Evolutionary conservation across 2,329 filamentous ascomycete species (phyloP).

Genomic region (Pyricularia sp.): DNA sequence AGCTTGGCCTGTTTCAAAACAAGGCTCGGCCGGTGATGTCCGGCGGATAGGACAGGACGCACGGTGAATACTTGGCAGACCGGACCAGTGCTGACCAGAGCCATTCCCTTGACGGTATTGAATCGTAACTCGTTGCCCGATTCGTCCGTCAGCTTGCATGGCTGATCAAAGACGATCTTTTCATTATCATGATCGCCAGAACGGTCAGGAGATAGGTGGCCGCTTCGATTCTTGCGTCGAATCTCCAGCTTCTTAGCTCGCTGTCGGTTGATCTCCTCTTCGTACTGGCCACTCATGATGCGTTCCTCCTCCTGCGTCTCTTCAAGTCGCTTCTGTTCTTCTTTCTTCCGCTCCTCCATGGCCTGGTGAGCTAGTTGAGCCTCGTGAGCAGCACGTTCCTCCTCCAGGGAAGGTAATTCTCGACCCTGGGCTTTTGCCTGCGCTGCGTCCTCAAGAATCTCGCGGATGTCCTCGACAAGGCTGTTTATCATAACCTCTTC

Average conservation of each 20-base stretch:
- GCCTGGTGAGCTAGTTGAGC: slow-evolving; percentile 56
- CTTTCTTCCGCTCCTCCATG: slow-evolving; percentile 42
- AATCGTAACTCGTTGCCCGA: slow-evolving; percentile 58
- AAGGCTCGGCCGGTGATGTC: slow-evolving; percentile 51
- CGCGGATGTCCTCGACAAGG: slow-evolving; percentile 60
- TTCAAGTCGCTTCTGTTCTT: slow-evolving; percentile 42
- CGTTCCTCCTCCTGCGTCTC: slow-evolving; percentile 61
- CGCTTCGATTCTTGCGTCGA: slow-evolving; percentile 48
- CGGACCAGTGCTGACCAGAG: slow-evolving; percentile 54
- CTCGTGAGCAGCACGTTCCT: slow-evolving; percentile 79
- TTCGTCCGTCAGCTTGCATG: slow-evolving; percentile 52
- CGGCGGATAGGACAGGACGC: slow-evolving; percentile 51
- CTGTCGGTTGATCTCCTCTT: slow-evolving; percentile 62
- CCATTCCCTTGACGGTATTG: slow-evolving; percentile 60
- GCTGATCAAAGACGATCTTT: slow-evolving; percentile 56
- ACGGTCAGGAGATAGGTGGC: slow-evolving; percentile 27
- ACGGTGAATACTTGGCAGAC: slow-evolving; percentile 64
- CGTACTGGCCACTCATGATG: slow-evolving; percentile 59
- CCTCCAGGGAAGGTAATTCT: slow-evolving; percentile 76
- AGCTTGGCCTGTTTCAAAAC: slow-evolving; percentile 65
- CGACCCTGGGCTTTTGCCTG: slow-evolving; percentile 64
- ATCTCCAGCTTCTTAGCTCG: slow-evolving; percentile 54
- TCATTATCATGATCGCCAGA: slow-evolving; percentile 21
- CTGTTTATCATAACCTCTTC: slow-evolving; percentile 53
- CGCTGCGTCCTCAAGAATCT: slow-evolving; percentile 80